Evolutionary conservation across 441 rosid species (phyloP).

Genomic region (Pelargonium fulgidum): DNA sequence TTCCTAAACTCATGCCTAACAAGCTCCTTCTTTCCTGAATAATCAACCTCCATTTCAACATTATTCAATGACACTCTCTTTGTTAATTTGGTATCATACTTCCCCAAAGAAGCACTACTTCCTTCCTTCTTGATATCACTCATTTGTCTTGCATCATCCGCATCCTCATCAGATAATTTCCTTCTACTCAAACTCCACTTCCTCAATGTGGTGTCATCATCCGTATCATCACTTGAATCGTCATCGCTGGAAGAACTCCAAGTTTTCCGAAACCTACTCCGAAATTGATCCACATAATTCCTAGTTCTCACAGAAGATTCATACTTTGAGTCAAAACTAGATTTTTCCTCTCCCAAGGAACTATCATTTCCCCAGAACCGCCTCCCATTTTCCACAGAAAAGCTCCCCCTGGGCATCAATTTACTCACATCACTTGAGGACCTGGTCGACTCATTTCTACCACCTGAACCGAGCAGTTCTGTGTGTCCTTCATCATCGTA

Average conservation of each 20-base stretch:
- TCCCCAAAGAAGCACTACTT: slow-evolving; percentile 67
- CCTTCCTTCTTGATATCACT: slow-evolving; percentile 41
- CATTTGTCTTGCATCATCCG: slow-evolving; percentile 34
- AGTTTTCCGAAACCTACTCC: slow-evolving; percentile 45
- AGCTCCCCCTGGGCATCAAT: slow-evolving; percentile 34
- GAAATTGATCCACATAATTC: background rate
- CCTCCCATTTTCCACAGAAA: slow-evolving; percentile 36
- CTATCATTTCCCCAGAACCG: slow-evolving; percentile 32
- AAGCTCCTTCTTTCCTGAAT: slow-evolving; percentile 44
- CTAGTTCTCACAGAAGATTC: background rate
- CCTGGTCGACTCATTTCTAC: slow-evolving; percentile 22
- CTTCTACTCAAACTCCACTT: slow-evolving; percentile 6
- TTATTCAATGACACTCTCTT: slow-evolving; percentile 58
- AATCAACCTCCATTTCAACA: slow-evolving; percentile 46
- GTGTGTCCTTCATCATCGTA: slow-evolving; percentile 44
- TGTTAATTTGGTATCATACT: slow-evolving; percentile 56
- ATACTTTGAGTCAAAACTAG: slow-evolving; percentile 6
- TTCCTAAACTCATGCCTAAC: slow-evolving; percentile 53
- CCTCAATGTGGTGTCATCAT: slow-evolving; percentile 14
- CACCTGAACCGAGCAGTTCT: background rate
- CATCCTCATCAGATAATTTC: slow-evolving; percentile 18
- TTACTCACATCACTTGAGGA: slow-evolving; percentile 48
- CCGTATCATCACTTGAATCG: slow-evolving; percentile 40
- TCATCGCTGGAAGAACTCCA: slow-evolving; percentile 66
- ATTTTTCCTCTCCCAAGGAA: slow-evolving; percentile 23